Conservation (phyloP, 2,329 filamentous ascomycete genomes). For the Aureobasidium vineae region DNA sequence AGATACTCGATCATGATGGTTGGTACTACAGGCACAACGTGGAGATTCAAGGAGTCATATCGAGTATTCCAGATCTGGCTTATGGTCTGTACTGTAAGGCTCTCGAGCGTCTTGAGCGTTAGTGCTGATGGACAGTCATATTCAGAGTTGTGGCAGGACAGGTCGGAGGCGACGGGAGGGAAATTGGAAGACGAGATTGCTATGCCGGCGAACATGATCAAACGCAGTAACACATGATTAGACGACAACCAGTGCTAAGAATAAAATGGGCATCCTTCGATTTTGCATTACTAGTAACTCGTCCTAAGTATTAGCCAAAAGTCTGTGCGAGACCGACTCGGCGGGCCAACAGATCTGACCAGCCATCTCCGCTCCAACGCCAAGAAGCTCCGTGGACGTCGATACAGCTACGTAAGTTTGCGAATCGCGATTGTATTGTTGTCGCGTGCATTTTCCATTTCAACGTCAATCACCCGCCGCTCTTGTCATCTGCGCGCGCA, state of each 20-base stretch:
- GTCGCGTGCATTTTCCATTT: slow-evolving; percentile 22
- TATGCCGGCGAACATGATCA: background rate
- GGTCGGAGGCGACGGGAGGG: background rate
- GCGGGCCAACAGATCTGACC: slow-evolving; percentile 13
- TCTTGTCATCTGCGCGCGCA: slow-evolving; percentile 12
- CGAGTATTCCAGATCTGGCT: background rate
- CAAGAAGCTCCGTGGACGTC: background rate
- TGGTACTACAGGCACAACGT: background rate
- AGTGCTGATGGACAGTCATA: background rate
- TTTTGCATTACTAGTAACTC: too few relatives aligned
- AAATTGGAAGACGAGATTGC: background rate
- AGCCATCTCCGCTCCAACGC: background rate
- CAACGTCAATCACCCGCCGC: background rate
- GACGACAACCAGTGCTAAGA: background rate
- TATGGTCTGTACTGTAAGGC: background rate
- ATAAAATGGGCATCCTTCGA: too few relatives aligned
- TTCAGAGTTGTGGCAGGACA: background rate
- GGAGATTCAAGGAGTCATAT: background rate
- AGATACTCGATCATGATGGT: background rate
- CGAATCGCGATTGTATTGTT: slow-evolving; percentile 5
- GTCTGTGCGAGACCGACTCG: background rate
- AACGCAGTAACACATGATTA: background rate
- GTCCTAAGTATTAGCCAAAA: background rate
- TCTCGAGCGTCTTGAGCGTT: background rate
- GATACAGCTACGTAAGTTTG: slow-evolving; percentile 19